Conservation (phyloP, 768 basidiomycete genomes). For the Lanmaoa rubissima region DNA sequence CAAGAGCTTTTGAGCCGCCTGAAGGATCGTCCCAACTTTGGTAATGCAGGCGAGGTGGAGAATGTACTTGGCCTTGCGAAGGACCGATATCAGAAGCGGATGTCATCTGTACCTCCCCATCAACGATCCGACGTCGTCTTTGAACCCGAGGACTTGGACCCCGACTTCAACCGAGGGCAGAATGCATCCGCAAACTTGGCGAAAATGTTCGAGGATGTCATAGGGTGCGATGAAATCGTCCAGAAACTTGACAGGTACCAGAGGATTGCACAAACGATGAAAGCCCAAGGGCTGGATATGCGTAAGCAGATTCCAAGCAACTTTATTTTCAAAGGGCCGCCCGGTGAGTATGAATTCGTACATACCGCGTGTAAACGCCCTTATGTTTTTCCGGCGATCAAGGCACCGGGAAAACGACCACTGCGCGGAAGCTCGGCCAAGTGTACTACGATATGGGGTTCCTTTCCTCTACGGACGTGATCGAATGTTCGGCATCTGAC, state of each 20-base stretch:
- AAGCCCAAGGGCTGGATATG: constrained; percentile 40
- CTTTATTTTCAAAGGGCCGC: constrained; percentile 73
- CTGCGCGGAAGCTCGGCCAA: constrained; percentile 59
- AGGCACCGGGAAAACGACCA: constrained; percentile 68
- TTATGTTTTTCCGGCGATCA: not conserved
- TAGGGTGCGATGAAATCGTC: constrained; percentile 57
- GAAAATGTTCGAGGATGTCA: constrained; percentile 60
- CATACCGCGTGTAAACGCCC: too few relatives aligned
- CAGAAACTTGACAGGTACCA: constrained; percentile 52
- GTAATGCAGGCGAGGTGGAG: constrained; percentile 64
- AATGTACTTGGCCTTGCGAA: constrained; percentile 56
- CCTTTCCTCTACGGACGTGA: constrained; percentile 47
- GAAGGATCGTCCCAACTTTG: constrained; percentile 55
- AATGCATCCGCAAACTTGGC: constrained; percentile 50
- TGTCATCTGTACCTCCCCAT: constrained; percentile 23
- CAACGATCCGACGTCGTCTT: constrained; percentile 30
- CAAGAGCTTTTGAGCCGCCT: constrained; percentile 41
- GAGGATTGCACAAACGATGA: constrained; percentile 43
- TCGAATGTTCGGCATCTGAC: constrained; percentile 69
- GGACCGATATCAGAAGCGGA: constrained; percentile 42
- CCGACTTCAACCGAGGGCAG: constrained; percentile 50
- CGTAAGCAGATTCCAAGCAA: constrained; percentile 56
- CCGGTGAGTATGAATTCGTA: constrained; percentile 40
- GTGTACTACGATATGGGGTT: constrained; percentile 66
- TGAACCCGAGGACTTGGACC: constrained; percentile 57